phyloP scores from a whole-genome alignment of 1,139 yeast genomes.

The Suhomyces chickasaworum region DNA sequence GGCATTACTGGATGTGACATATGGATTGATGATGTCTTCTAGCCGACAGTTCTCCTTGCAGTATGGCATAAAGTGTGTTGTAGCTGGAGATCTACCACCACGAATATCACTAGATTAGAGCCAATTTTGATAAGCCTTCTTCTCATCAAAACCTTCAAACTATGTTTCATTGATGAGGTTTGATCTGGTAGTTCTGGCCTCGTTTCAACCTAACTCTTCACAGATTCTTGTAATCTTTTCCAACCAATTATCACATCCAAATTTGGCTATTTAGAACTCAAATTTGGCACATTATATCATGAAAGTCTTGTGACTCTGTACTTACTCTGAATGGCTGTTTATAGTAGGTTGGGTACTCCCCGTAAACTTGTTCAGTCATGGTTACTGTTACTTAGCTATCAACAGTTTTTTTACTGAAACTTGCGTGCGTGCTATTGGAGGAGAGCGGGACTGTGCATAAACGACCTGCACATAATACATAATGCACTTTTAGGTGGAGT shows the following conservation, averaged over 20 bases:
- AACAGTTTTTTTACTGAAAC: slow-evolving; percentile 11
- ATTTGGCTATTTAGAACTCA: background rate
- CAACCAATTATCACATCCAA: background rate
- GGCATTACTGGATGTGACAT: too few relatives aligned
- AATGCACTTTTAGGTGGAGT: too few relatives aligned
- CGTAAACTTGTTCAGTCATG: slow-evolving; percentile 43
- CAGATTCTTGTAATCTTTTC: background rate
- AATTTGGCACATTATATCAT: background rate
- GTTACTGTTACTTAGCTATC: slow-evolving; percentile 7
- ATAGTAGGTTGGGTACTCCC: slow-evolving; percentile 60
- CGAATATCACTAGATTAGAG: too few relatives aligned
- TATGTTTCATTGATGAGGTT: too few relatives aligned
- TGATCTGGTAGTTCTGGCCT: too few relatives aligned
- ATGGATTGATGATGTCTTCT: too few relatives aligned
- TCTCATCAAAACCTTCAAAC: too few relatives aligned
- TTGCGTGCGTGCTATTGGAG: slow-evolving; percentile 13
- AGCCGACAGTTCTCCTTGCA: too few relatives aligned
- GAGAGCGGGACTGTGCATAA: slow-evolving; percentile 1
- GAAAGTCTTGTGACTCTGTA: slow-evolving; percentile 15
- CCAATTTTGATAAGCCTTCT: too few relatives aligned
- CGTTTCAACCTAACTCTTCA: background rate
- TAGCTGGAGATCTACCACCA: too few relatives aligned
- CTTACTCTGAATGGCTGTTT: slow-evolving; percentile 67
- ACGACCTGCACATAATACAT: slow-evolving; percentile 9
- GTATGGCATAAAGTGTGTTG: too few relatives aligned